A percentile compares a stretch with the other conserved stretches of the same genome.
These are phyloP conservation scores for Phaeotremella skinneri DNA, from an alignment of 768 basidiomycete species.

Conservation along the genomic window DNA sequence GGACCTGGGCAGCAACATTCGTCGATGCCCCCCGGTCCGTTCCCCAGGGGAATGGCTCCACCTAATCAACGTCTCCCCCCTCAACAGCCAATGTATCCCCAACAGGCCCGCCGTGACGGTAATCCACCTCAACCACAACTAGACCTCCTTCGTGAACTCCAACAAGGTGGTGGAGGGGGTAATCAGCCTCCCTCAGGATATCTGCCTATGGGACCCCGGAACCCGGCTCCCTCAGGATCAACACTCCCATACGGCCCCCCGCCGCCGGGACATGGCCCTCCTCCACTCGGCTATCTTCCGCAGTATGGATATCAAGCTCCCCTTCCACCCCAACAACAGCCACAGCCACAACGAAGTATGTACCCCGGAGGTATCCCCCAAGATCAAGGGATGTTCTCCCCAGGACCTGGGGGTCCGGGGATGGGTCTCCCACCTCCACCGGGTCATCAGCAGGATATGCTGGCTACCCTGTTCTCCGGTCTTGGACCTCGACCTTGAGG, in stretches of 20 bases:
- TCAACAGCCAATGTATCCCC: constrained; percentile 14
- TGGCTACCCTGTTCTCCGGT: constrained; percentile 34
- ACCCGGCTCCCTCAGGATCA: constrained; percentile 3
- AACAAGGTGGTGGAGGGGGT: background rate
- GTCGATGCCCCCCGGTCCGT: background rate
- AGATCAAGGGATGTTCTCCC: background rate
- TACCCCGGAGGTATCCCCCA: too few species aligned
- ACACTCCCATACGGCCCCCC: constrained; percentile 1
- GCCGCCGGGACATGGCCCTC: constrained; percentile 13
- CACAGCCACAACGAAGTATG: background rate
- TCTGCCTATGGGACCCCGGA: background rate
- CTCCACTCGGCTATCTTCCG: constrained; percentile 3
- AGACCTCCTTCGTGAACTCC: background rate
- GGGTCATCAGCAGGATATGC: constrained; percentile 34
- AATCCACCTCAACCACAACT: background rate
- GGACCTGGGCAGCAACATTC: constrained; percentile 3
- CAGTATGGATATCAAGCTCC: background rate
- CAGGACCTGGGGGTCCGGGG: background rate
- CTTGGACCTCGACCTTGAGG: constrained; percentile 12
- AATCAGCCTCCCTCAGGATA: constrained; percentile 10
- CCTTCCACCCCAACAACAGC: background rate
- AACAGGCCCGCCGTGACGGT: constrained; percentile 2
- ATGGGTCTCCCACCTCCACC: constrained; percentile 10
- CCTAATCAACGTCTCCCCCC: background rate
- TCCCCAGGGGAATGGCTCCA: background rate